These are phyloP conservation scores for Sclerotiophoma versabilis DNA, from an alignment of 2,329 filamentous ascomycete genomes.

Conservation along the genomic window DNA sequence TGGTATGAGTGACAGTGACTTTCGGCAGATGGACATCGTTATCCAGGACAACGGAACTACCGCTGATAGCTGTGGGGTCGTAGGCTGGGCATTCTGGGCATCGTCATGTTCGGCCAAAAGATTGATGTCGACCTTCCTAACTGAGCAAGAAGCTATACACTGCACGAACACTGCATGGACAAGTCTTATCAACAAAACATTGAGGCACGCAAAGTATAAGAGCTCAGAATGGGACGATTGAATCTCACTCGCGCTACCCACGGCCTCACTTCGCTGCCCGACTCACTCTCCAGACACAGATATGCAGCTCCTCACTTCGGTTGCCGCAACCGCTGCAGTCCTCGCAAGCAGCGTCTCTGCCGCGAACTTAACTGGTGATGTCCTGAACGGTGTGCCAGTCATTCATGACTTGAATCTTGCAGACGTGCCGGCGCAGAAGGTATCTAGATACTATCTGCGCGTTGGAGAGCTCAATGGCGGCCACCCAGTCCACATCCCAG, in stretches of 20 bases:
- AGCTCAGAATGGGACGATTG: constrained; percentile 1
- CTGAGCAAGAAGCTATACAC: constrained; percentile 27
- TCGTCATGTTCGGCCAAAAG: constrained; percentile 32
- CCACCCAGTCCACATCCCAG: constrained; percentile 47
- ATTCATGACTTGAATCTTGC: constrained; percentile 46
- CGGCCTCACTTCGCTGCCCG: neutral
- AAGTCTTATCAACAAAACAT: constrained; percentile 25
- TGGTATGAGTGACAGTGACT: neutral
- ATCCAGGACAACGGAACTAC: constrained; percentile 5
- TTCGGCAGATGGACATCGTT: constrained; percentile 1
- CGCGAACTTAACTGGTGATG: constrained; percentile 42
- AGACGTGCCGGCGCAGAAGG: constrained; percentile 45
- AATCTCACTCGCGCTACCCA: neutral
- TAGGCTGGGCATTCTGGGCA: constrained; percentile 32
- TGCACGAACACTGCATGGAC: neutral
- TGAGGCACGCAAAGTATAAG: constrained; percentile 1
- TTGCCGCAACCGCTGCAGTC: constrained; percentile 26
- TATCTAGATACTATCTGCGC: constrained; percentile 49
- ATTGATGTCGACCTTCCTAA: constrained; percentile 39
- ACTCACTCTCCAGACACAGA: neutral
- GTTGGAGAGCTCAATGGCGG: constrained; percentile 50
- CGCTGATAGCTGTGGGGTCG: constrained; percentile 17
- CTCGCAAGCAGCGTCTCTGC: constrained; percentile 28
- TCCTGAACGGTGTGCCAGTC: constrained; percentile 42
- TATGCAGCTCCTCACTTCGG: constrained; percentile 36